Evolutionary conservation across 345 rosid genomes (phyloP).

Genomic region (Populus alba): DNA sequence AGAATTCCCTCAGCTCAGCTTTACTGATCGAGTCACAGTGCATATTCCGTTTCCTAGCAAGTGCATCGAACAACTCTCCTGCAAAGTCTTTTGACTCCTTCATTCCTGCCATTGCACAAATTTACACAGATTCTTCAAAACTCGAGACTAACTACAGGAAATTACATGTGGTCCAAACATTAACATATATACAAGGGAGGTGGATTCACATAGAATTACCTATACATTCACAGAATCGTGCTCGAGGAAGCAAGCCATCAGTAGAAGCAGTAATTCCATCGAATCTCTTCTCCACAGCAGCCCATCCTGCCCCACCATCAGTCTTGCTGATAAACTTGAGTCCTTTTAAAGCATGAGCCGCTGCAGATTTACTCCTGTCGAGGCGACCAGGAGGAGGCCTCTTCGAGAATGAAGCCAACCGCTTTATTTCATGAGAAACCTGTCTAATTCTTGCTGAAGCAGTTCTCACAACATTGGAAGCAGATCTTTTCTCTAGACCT

Average conservation of each 20-base stretch:
- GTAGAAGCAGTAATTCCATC: slow-evolving; percentile 53
- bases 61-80: slow-evolving; percentile 60
- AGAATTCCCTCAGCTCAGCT: slow-evolving; percentile 50
- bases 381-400: slow-evolving; percentile 41
- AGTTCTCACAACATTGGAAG: slow-evolving; percentile 33
- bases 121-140: not conserved
- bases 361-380: slow-evolving; percentile 67
- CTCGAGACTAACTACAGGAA: not conserved
- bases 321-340: slow-evolving; percentile 71
- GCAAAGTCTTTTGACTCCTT: slow-evolving; percentile 72
- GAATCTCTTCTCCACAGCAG: slow-evolving; percentile 61
- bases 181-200: not conserved
- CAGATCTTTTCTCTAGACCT: slow-evolving; percentile 49
- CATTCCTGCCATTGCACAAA: slow-evolving; percentile 47
- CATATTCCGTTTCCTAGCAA: slow-evolving; percentile 53
- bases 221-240: slow-evolving; percentile 62
- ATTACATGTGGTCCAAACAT: not conserved
- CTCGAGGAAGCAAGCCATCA: slow-evolving; percentile 43
- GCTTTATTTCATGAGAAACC: slow-evolving; percentile 61
- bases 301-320: slow-evolving; percentile 70
- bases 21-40: slow-evolving; percentile 50
- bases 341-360: slow-evolving; percentile 59
- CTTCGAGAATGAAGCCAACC: slow-evolving; percentile 49
- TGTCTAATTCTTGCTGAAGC: slow-evolving; percentile 54
- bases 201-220: slow-evolving; percentile 25